These are phyloP conservation scores for Diaporthe batatas DNA, from an alignment of 2,329 filamentous ascomycete species.

Conservation along the genomic window DNA sequence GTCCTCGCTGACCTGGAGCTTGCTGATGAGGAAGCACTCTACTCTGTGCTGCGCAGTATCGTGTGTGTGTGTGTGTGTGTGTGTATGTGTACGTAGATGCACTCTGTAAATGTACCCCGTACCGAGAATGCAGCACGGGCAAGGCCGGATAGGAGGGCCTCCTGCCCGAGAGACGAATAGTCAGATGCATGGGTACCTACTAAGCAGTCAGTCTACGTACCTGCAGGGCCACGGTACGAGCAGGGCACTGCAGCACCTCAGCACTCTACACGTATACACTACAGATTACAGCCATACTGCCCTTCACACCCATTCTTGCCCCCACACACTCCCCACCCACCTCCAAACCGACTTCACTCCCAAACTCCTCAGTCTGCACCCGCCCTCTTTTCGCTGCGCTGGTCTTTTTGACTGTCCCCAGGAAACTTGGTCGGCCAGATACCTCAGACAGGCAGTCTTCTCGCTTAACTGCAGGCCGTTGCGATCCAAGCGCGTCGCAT, in stretches of 20 bases:
- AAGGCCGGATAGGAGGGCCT: constrained; percentile 14
- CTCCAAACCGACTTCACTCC: constrained; percentile 22
- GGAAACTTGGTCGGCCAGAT: constrained; percentile 7
- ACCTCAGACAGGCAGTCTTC: not conserved
- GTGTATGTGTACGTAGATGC: not conserved
- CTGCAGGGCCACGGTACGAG: constrained; percentile 20
- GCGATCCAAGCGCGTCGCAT: constrained; percentile 34
- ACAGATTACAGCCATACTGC: constrained; percentile 5
- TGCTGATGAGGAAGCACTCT: not conserved
- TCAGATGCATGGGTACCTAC: not conserved
- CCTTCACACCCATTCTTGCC: not conserved
- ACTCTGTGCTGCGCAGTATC: no score
- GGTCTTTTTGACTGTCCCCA: not conserved
- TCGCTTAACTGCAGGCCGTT: constrained; percentile 39
- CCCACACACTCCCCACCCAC: not conserved
- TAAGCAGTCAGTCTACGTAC: not conserved
- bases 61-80: not conserved
- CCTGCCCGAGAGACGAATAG: constrained; percentile 7
- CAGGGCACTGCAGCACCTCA: not conserved
- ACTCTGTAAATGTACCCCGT: not conserved
- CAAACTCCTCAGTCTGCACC: constrained; percentile 1
- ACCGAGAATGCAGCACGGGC: no score
- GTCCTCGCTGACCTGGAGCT: not conserved
- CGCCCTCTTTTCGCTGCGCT: constrained; percentile 3
- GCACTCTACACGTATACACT: no score